Evolutionary conservation across 768 basidiomycete genomes (phyloP).

Genomic region (Suillus americanus): DNA sequence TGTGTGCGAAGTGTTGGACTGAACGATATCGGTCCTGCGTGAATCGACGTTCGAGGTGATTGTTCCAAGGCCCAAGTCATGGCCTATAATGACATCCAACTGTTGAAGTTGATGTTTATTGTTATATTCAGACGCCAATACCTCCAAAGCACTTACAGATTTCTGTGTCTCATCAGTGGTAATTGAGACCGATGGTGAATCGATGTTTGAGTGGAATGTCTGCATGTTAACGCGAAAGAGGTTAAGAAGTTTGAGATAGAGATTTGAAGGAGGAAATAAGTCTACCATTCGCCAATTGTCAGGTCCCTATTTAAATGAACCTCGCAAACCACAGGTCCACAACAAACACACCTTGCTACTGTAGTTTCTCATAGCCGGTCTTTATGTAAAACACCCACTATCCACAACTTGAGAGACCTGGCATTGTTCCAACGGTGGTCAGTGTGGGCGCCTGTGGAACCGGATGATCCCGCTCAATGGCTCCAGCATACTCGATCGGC

Average conservation of each 20-base stretch:
- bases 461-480: too few relatives aligned
- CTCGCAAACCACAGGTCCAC: background rate
- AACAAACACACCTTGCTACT: background rate
- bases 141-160: background rate
- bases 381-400: background rate
- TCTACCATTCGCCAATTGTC: background rate
- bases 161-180: background rate
- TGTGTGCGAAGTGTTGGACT: background rate
- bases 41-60: too few relatives aligned
- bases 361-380: background rate
- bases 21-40: background rate
- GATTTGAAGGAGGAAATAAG: background rate
- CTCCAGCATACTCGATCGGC: too few relatives aligned
- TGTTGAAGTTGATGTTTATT: background rate
- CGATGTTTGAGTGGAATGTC: background rate
- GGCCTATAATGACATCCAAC: background rate
- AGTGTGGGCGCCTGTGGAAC: background rate
- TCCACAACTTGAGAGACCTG: background rate
- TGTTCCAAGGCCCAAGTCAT: background rate
- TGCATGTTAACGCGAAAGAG: background rate
- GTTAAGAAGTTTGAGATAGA: background rate
- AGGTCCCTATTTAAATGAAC: background rate
- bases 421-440: background rate
- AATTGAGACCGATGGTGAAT: background rate
- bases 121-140: background rate